These are phyloP conservation scores for Chimonanthus salicifolius DNA, from an alignment of 164 flowering plant species.

Conservation along the genomic window DNA sequence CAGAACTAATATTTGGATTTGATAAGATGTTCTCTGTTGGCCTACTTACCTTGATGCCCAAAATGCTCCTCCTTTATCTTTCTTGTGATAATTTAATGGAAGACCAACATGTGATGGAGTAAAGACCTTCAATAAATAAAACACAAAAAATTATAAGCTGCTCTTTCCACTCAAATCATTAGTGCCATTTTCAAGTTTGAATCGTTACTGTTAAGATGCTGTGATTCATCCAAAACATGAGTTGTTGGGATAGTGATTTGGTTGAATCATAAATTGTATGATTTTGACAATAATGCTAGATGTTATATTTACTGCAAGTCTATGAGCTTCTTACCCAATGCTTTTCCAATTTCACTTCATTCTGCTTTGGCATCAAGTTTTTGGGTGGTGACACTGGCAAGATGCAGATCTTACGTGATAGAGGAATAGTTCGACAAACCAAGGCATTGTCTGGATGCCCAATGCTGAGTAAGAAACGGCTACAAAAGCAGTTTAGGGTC, in stretches of 20 bases:
- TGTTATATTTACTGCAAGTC: background rate
- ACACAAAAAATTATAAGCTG: no score
- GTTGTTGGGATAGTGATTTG: background rate
- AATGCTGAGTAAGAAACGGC: constrained; percentile 65
- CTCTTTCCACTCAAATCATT: no score
- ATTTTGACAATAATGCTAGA: background rate
- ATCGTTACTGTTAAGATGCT: no score
- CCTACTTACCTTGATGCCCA: no score
- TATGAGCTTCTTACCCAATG: background rate
- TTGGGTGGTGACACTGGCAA: constrained; percentile 6
- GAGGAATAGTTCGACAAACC: constrained; percentile 41
- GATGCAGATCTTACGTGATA: constrained; percentile 47
- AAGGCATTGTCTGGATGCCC: constrained; percentile 85
- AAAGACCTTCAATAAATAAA: no score
- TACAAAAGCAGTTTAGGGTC: constrained; percentile 52
- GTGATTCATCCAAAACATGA: no score
- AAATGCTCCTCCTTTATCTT: no score
- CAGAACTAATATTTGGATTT: no score
- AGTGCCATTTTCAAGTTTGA: no score
- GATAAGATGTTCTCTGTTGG: no score
- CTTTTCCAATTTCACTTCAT: background rate
- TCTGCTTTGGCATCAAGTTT: background rate
- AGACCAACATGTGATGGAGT: no score
- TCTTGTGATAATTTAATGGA: no score
- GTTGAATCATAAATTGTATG: background rate